Conservation (phyloP, 2,329 filamentous ascomycete genomes). For the Monilinia laxa region DNA sequence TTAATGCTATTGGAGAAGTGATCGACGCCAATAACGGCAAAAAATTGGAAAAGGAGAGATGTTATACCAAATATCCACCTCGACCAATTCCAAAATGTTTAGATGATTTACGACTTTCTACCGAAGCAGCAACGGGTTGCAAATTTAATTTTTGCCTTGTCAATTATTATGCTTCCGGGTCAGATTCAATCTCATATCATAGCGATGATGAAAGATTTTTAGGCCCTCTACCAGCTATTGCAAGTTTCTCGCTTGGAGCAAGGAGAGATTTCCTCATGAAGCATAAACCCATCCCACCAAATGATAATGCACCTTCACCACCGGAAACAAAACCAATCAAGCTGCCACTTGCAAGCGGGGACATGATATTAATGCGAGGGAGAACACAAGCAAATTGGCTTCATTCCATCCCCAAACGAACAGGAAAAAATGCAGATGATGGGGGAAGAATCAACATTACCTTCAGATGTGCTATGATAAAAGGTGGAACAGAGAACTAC, state of each 20-base stretch:
- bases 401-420: constrained; percentile 75
- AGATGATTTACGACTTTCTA: constrained; percentile 58
- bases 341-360: constrained; percentile 60
- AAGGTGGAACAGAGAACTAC: constrained; percentile 76
- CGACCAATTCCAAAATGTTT: constrained; percentile 71
- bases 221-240: constrained; percentile 67
- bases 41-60: constrained; percentile 52
- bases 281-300: constrained; percentile 61
- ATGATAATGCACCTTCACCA: constrained; percentile 33
- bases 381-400: constrained; percentile 74
- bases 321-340: constrained; percentile 48
- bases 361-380: constrained; percentile 79
- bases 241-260: constrained; percentile 71
- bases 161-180: constrained; percentile 78
- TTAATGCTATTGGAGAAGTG: constrained; percentile 48
- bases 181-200: constrained; percentile 77
- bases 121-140: constrained; percentile 65
- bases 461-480: constrained; percentile 68
- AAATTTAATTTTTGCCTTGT: constrained; percentile 77
- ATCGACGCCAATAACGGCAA: constrained; percentile 47
- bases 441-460: constrained; percentile 75
- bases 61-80: constrained; percentile 56
- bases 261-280: constrained; percentile 76
- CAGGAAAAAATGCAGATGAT: constrained; percentile 60
- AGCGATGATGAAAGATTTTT: constrained; percentile 79